Base-by-base conservation (phyloP, 768 basidiomycete genomes). In the Boletus subcaerulescens region DNA sequence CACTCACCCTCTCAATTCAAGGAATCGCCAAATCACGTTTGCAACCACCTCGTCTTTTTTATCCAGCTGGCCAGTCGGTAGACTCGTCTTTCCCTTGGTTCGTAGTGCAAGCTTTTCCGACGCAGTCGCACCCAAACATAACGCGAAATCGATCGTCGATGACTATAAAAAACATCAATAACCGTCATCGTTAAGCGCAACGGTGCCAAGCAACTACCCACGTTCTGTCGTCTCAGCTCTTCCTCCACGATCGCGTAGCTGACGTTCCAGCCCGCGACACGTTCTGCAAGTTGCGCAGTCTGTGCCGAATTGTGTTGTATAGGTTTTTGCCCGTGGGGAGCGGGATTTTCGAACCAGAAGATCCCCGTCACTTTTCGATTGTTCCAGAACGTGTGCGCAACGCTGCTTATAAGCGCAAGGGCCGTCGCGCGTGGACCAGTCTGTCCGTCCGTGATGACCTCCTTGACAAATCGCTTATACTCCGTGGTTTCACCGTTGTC, bases 31-130 rank as follows among this genome's bases (percentile, higher is more conserved):
- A 52, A 99, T 91, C 26, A 96, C 94, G 67, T 99, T 99, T 9
- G 95, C 95, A 4, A 99, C 97, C 0, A 97, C 80, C 71, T 99
- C 97, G 64, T 99, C 97, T 75, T 98, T 98, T 76, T 97, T 98
- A 56, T 98, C 96, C 26, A 99, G 79, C 15, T 84, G 80, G 7
- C 63, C 65, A 36, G 62, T 65, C 26, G 74, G 64, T 32, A 72
- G 60, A 48, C 64, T 76, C n/a, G 69, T 65, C 74, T 86, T 89
- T 39, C 80, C 78, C 70, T 88, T 89, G 45, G 96, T 98, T 40
- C 93, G 85, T 39, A 74, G 70, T 0, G 97, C 94, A 20, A 89
- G 78, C 62, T 86, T 86, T 52, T 95, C 91, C 41, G 83, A 77
- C 42, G 82, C 80, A 26, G 95, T 94, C 38, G 96, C 95, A 24